phyloP scores from a whole-genome alignment of 2,329 filamentous ascomycete species.

The Trichophyton equinum region DNA sequence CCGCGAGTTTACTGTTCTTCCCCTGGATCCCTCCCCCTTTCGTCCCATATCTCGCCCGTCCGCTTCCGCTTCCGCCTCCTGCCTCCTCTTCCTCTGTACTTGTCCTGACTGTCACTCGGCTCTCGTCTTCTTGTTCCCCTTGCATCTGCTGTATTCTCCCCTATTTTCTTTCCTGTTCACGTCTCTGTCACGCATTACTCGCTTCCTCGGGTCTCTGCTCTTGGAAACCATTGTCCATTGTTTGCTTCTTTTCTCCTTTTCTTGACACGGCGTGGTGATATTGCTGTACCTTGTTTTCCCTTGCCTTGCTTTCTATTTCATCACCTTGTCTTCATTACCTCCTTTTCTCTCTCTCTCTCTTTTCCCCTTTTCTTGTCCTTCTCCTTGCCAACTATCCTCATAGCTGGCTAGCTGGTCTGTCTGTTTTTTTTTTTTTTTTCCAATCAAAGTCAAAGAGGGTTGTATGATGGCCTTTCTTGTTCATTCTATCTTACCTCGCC shows the following conservation, averaged over 20 bases:
- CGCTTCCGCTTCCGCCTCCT: constrained; percentile 13
- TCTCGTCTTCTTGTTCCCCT: constrained; percentile 8
- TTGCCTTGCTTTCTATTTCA: constrained; percentile 2
- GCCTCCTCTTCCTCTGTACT: constrained; percentile 12
- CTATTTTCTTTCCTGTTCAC: not conserved
- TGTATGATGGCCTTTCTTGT: constrained; percentile 17
- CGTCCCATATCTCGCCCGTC: constrained; percentile 6
- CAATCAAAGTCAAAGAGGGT: constrained; percentile 10
- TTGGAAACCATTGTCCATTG: constrained; percentile 20
- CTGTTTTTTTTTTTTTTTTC: constrained; percentile 1
- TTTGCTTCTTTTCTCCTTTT: not conserved
- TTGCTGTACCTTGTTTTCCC: constrained; percentile 10
- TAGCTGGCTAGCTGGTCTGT: constrained; percentile 1
- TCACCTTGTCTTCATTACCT: constrained; percentile 8
- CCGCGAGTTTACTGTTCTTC: constrained; percentile 14
- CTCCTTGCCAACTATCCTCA: not conserved
- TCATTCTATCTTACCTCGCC: constrained; percentile 17
- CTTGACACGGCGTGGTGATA: constrained; percentile 17
- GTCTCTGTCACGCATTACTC: constrained; percentile 5
- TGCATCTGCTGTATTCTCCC: constrained; percentile 11
- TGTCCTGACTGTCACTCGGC: constrained; percentile 13
- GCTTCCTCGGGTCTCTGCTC: constrained; percentile 15
- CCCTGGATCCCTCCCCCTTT: constrained; percentile 7
- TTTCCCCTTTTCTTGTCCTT: not conserved
- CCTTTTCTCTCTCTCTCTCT: not conserved